phyloP scores from a whole-genome alignment of 345 rosid genomes.

The Boechera stricta region DNA sequence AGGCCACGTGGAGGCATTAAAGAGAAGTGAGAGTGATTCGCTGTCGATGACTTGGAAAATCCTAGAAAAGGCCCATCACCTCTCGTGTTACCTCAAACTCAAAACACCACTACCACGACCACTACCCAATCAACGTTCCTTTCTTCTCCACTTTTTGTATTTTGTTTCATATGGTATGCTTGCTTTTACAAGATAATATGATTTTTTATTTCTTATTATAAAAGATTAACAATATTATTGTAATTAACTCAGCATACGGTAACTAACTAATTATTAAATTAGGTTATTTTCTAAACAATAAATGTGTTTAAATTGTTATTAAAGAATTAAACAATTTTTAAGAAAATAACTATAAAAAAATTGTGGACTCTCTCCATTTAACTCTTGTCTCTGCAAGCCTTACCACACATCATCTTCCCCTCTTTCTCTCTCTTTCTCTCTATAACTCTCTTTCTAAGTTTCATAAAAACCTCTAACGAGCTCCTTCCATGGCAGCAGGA shows the following conservation, averaged over 20 bases:
- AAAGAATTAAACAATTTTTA: background rate
- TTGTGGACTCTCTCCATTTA: slow-evolving; percentile 8
- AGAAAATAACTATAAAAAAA: background rate
- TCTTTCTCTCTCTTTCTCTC: background rate
- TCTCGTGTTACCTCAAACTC: slow-evolving; percentile 22
- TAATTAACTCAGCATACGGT: background rate
- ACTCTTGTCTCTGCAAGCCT: background rate
- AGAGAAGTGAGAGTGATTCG: slow-evolving; percentile 21
- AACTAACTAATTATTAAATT: too few species aligned
- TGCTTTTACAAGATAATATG: background rate
- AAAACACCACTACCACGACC: background rate
- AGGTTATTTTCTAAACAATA: background rate
- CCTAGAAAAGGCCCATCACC: slow-evolving; percentile 10
- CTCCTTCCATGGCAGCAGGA: slow-evolving; percentile 37
- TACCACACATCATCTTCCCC: slow-evolving; percentile 18
- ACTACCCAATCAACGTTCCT: background rate
- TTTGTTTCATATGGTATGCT: slow-evolving; percentile 7
- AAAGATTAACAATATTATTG: background rate
- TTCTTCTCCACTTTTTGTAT: background rate
- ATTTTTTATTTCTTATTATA: background rate
- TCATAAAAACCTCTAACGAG: background rate
- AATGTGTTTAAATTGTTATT: too few species aligned
- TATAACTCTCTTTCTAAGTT: slow-evolving; percentile 11
- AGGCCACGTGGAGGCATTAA: slow-evolving; percentile 17
- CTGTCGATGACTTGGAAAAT: slow-evolving; percentile 24